Conservation (phyloP, 2,329 filamentous ascomycete genomes). For the Hypocrella siamensis region DNA sequence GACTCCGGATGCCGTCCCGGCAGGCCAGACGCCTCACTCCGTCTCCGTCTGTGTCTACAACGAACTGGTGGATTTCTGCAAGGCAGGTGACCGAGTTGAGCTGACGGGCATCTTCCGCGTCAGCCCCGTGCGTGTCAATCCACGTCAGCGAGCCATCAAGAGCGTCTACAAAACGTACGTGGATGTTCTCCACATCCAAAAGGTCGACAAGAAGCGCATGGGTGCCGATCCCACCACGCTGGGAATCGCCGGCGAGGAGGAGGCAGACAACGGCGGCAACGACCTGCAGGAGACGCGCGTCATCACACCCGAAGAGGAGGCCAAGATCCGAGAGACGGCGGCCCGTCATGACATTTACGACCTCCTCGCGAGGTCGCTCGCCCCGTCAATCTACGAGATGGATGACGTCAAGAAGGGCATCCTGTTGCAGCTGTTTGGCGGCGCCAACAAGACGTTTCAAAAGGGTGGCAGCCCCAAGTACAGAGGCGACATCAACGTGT, state of each 20-base stretch:
- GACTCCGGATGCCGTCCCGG: slow-evolving; percentile 84
- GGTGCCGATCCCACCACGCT: slow-evolving; percentile 83
- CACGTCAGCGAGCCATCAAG: slow-evolving; percentile 81
- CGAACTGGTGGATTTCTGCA: slow-evolving; percentile 93
- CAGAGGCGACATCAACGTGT: slow-evolving; percentile 90
- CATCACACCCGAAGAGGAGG: slow-evolving; percentile 73
- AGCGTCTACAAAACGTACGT: slow-evolving; percentile 97
- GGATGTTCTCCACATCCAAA: slow-evolving; percentile 89
- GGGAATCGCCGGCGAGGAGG: slow-evolving; percentile 61
- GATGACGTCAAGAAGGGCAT: slow-evolving; percentile 99
- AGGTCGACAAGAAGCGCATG: slow-evolving; percentile 88
- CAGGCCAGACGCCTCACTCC: slow-evolving; percentile 93
- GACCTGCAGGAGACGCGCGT: slow-evolving; percentile 72
- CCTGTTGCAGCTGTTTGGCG: slow-evolving; percentile 86
- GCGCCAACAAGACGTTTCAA: slow-evolving; percentile 94
- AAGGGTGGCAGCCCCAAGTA: slow-evolving; percentile 94
- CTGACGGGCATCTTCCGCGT: slow-evolving; percentile 95
- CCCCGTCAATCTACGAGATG: slow-evolving; percentile 93
- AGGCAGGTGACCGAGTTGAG: slow-evolving; percentile 89
- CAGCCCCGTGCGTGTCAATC: slow-evolving; percentile 86
- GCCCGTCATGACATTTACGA: slow-evolving; percentile 82
- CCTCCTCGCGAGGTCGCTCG: slow-evolving; percentile 74
- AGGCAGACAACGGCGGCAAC: slow-evolving; percentile 47
- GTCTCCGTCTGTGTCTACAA: slow-evolving; percentile 95
- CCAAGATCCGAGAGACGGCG: slow-evolving; percentile 70